A percentile compares a stretch with the other conserved stretches of the same genome.
Conservation (phyloP, 1,284 basidiomycete species). For the Trichosporon sp. region DNA sequence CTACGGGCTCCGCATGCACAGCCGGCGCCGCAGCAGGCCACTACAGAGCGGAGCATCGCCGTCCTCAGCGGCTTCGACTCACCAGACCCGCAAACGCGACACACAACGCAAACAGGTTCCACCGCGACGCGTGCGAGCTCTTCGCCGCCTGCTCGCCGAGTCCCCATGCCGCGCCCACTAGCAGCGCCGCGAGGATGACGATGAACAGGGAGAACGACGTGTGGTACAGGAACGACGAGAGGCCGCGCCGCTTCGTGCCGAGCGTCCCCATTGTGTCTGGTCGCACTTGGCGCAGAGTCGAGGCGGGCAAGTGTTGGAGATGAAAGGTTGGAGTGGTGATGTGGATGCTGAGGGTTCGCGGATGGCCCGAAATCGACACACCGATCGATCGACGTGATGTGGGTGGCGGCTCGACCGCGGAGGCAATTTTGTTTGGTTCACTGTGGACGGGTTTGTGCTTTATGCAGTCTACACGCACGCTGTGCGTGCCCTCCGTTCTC, state of each 20-base stretch:
- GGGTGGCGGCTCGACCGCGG: background rate
- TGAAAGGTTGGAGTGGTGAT: background rate
- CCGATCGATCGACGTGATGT: background rate
- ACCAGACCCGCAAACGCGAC: slow-evolving; percentile 41
- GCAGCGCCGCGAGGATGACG: slow-evolving; percentile 33
- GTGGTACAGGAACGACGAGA: slow-evolving; percentile 42
- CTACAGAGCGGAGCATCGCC: too few species aligned
- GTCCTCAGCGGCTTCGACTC: too few species aligned
- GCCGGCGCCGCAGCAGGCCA: too few species aligned
- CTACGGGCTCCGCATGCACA: background rate
- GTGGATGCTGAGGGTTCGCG: too few species aligned
- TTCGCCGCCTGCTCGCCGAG: slow-evolving; percentile 44
- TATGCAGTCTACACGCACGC: background rate
- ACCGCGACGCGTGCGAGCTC: slow-evolving; percentile 35
- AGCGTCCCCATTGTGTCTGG: background rate
- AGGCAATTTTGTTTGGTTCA: background rate
- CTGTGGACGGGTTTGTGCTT: background rate
- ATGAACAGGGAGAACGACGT: slow-evolving; percentile 43
- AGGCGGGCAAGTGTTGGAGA: background rate
- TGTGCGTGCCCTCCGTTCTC: background rate
- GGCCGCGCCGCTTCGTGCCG: slow-evolving; percentile 7
- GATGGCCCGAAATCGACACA: background rate
- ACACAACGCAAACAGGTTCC: slow-evolving; percentile 44
- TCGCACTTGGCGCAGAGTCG: background rate
- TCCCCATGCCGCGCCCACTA: slow-evolving; percentile 41